Conservation (phyloP, 2,329 filamentous ascomycete genomes). For the Neopestalotiopsis sp. region DNA sequence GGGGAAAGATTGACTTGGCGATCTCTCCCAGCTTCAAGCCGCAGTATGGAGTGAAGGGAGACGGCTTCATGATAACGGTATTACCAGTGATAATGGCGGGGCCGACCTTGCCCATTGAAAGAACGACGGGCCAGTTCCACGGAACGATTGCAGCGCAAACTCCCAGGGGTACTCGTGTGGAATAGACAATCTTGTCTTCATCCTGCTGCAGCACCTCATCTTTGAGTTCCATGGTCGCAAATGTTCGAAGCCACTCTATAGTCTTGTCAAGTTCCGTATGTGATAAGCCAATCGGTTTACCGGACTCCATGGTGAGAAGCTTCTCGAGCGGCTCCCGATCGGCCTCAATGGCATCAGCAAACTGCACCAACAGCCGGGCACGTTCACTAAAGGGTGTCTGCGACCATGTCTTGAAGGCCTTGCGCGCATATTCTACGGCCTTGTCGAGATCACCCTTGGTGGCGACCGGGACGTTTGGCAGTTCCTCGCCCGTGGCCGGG, state of each 20-base stretch:
- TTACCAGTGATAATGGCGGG: constrained; percentile 63
- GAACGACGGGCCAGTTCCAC: constrained; percentile 62
- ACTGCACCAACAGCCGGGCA: constrained; percentile 25
- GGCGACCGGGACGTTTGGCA: constrained; percentile 43
- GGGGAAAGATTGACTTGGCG: constrained; percentile 60
- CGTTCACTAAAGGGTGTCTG: constrained; percentile 30
- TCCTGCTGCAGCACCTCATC: constrained; percentile 46
- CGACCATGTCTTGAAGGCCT: constrained; percentile 44
- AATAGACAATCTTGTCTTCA: constrained; percentile 37
- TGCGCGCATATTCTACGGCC: constrained; percentile 41
- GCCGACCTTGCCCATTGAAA: constrained; percentile 58
- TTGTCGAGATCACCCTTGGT: constrained; percentile 42
- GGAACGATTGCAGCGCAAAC: constrained; percentile 54
- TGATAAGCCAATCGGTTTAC: constrained; percentile 35
- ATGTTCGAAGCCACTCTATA: constrained; percentile 33
- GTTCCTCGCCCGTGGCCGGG: constrained; percentile 37
- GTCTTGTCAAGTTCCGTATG: constrained; percentile 28
- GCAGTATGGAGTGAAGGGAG: constrained; percentile 48
- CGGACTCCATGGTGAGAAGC: constrained; percentile 33
- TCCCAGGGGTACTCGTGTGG: constrained; percentile 45
- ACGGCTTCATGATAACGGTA: constrained; percentile 40
- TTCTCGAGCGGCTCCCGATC: constrained; percentile 25
- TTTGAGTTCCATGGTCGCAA: constrained; percentile 37
- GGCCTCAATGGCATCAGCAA: constrained; percentile 32
- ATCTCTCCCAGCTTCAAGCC: constrained; percentile 66